A percentile compares a stretch with the other conserved stretches of the same genome.
Evolutionary conservation across 495 filamentous ascomycete genomes (phyloP).

Genomic region (Talaromyces adpressus): DNA sequence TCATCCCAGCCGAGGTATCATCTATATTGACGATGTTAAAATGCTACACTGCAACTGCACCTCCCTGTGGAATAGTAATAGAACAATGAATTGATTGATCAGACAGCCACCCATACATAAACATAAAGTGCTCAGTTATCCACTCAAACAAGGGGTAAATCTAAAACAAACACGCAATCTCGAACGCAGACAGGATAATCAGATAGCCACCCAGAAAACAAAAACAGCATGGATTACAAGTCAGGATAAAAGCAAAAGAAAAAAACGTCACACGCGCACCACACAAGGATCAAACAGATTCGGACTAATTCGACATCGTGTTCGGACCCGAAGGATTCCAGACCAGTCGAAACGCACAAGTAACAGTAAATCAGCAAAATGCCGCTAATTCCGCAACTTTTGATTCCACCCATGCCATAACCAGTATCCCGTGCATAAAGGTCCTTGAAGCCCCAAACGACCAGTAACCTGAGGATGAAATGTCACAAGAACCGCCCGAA

Average conservation of each 20-base stretch:
- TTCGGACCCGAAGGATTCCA: neutral
- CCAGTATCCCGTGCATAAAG: slow-evolving; percentile 13
- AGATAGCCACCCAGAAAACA: slow-evolving; percentile 27
- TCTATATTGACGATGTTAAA: neutral
- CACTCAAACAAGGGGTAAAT: slow-evolving; percentile 24
- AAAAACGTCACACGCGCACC: slow-evolving; percentile 6
- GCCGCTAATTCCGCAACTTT: slow-evolving; percentile 11
- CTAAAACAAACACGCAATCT: slow-evolving; percentile 20
- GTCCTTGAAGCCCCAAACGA: slow-evolving; percentile 6
- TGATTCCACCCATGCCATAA: slow-evolving; percentile 17
- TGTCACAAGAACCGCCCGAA: slow-evolving; percentile 8
- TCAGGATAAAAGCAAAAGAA: slow-evolving; percentile 10
- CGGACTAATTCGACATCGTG: neutral
- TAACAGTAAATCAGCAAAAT: slow-evolving; percentile 9
- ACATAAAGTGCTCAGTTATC: slow-evolving; percentile 20
- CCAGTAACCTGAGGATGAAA: slow-evolving; percentile 4
- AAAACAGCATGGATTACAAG: slow-evolving; percentile 16
- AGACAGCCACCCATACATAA: slow-evolving; percentile 39
- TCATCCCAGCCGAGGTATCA: neutral
- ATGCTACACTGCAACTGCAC: neutral
- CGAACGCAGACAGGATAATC: slow-evolving; percentile 14
- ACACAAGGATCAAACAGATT: slow-evolving; percentile 1
- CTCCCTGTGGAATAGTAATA: slow-evolving; percentile 11
- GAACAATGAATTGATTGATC: slow-evolving; percentile 28
- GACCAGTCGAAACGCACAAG: neutral